Evolutionary conservation across 352 stramenopile genomes (phyloP), one percentile per base, ranked within the genome.

Genomic region (Phytophthora macrochlamydospora): DNA sequence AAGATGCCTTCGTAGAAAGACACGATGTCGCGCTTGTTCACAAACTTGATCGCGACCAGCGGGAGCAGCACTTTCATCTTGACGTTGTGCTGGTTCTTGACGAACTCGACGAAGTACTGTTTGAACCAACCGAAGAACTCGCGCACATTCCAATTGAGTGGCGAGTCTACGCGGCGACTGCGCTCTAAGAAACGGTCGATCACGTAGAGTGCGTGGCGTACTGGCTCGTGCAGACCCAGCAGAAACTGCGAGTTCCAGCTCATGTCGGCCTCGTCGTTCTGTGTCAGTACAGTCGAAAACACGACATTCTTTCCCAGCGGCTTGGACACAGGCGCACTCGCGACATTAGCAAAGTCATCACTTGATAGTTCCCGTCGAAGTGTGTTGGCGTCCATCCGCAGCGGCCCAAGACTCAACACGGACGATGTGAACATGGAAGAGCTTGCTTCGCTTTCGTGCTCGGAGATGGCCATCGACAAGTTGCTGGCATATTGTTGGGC

Each of bases 81-180:
- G 28, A 90, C 68, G 24, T 91, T 70, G 51, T 90, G 77, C 65
- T 95, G 87, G 46, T 80, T 81, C 43, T 73, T 81, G 13, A 95
- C 59, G 62, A 93, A 93, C 57, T 92, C 84, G 46, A 92, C 76
- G 65, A 95, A 95, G 40, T 93, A 73, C 18, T 76, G 76, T 60
- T 87, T 90, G 64, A 95, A 95, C 83, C 85, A 95, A 29, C 51
- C 55, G 57, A 95, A 93, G 62, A 93, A 93, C 68, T 90, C 87
- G 30, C 55, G 56, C 28, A 87, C 77, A 53, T 89, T 89, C 72
- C 70, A 83, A 51, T 85, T 80, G 30, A 67, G 68, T 2, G 71
- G 68, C 8, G 75, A 71, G 13, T 75, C 71, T 58, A 71, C 59
- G 48, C 71, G 43, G 40, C 85, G 79, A 12, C 83, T 89, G 44